Conservation (phyloP, 352 stramenopile genomes). For the Phytophthora quininea region DNA sequence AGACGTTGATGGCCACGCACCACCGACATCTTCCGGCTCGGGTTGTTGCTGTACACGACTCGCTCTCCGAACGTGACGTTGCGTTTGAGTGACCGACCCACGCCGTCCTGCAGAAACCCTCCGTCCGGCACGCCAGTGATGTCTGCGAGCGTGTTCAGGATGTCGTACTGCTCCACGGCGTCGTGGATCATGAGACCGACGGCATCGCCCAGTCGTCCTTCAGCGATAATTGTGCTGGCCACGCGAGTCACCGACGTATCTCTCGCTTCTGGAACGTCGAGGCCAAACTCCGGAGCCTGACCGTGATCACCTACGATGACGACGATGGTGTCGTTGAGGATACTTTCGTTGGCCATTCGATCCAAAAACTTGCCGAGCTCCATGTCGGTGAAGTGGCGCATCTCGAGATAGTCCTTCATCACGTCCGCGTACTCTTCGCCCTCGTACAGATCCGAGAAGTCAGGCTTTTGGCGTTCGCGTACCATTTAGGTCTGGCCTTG, state of each 20-base stretch:
- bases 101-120: conserved; percentile 44
- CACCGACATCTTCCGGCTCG: conserved; percentile 45
- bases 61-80: conserved; percentile 36
- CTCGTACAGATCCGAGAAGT: conserved; percentile 46
- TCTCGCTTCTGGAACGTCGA: too few relatives aligned
- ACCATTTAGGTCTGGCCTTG: conserved; percentile 45
- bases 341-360: conserved; percentile 40
- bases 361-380: conserved; percentile 60
- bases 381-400: conserved; percentile 59
- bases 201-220: conserved; percentile 34
- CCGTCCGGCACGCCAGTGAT: conserved; percentile 41
- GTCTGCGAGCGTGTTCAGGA: conserved; percentile 48
- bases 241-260: conserved; percentile 39
- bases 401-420: conserved; percentile 47
- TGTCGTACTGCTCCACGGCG: conserved; percentile 26
- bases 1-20: conserved; percentile 44
- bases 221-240: conserved; percentile 38
- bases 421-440: conserved; percentile 23
- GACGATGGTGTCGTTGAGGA: conserved; percentile 63
- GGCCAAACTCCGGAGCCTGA: too few relatives aligned
- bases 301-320: conserved; percentile 63
- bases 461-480: conserved; percentile 33
- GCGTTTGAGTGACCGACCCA: conserved; percentile 52
- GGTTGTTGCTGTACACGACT: conserved; percentile 65
- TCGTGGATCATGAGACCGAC: conserved; percentile 37